phyloP scores from a whole-genome alignment of 768 basidiomycete species.

The Collybiopsis luxurians region DNA sequence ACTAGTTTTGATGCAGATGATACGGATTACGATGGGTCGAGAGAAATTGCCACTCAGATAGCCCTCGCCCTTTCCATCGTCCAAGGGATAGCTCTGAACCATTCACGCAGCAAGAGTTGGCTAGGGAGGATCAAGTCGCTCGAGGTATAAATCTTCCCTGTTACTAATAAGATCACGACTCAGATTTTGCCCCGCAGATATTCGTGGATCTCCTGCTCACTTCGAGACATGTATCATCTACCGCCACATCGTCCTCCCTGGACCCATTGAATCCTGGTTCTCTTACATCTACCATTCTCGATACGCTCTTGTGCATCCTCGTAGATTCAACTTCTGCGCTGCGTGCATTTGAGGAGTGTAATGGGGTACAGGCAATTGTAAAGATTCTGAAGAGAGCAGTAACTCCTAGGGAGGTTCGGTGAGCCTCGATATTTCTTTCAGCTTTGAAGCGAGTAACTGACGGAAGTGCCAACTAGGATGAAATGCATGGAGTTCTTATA shows the following conservation, averaged over 20 bases:
- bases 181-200: slow-evolving; percentile 39
- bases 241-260: slow-evolving; percentile 22
- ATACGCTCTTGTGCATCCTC: slow-evolving; percentile 84
- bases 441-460: too few species aligned
- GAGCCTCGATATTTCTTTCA: too few species aligned
- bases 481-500: slow-evolving; percentile 95
- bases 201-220: slow-evolving; percentile 68
- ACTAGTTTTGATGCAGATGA: slow-evolving; percentile 3
- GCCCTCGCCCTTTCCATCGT: slow-evolving; percentile 62
- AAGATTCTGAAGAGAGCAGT: slow-evolving; percentile 83
- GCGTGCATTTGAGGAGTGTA: slow-evolving; percentile 73
- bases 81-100: slow-evolving; percentile 75
- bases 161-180: background rate
- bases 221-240: slow-evolving; percentile 57
- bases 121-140: slow-evolving; percentile 66
- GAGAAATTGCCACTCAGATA: slow-evolving; percentile 49
- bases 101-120: slow-evolving; percentile 62
- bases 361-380: slow-evolving; percentile 81
- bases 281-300: slow-evolving; percentile 62
- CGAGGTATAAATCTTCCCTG: slow-evolving; percentile 46
- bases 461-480: too few species aligned
- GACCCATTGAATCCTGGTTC: slow-evolving; percentile 12
- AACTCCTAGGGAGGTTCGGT: slow-evolving; percentile 89
- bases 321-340: slow-evolving; percentile 79
- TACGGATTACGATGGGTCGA: slow-evolving; percentile 40